Percentiles rank a stretch among this genome's conserved stretches.
Evolutionary conservation across 768 basidiomycete genomes (phyloP).

Genomic region (Mycena rosella): DNA sequence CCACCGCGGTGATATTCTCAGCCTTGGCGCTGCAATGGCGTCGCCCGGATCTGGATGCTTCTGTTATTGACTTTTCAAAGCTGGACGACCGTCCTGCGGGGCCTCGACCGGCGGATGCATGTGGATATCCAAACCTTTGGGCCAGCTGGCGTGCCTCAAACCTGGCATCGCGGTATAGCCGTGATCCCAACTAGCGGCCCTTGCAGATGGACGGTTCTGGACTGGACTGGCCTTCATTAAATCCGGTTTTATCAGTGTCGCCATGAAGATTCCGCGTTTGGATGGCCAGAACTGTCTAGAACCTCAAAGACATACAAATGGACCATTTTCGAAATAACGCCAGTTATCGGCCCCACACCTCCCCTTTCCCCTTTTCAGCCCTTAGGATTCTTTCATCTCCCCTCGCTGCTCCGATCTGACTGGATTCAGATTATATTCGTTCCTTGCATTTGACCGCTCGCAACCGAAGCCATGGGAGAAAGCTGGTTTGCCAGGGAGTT

Average conservation of each 20-base stretch:
- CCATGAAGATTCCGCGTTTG: slow-evolving; percentile 12
- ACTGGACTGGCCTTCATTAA: slow-evolving; percentile 11
- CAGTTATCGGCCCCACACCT: neutral
- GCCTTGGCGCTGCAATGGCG: too few species aligned
- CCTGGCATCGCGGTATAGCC: too few species aligned
- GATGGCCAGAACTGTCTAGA: slow-evolving; percentile 33
- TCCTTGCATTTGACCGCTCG: slow-evolving; percentile 10
- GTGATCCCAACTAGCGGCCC: neutral
- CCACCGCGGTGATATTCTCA: too few species aligned
- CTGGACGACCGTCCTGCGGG: too few species aligned
- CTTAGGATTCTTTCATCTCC: neutral
- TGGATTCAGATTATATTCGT: slow-evolving; percentile 36
- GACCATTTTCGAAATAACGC: slow-evolving; percentile 9
- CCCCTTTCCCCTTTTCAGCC: neutral
- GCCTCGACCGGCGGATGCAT: too few species aligned
- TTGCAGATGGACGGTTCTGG: slow-evolving; percentile 13
- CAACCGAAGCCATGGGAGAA: slow-evolving; percentile 64
- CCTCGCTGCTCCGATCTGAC: slow-evolving; percentile 29
- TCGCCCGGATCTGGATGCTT: too few species aligned
- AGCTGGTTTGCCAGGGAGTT: slow-evolving; percentile 83
- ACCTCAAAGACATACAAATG: slow-evolving; percentile 14
- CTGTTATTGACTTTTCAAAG: too few species aligned
- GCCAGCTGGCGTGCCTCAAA: too few species aligned
- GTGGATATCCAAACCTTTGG: too few species aligned
- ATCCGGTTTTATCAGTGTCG: slow-evolving; percentile 24